Conservation (phyloP, 1,284 basidiomycete species). For the Cerrena zonata region DNA sequence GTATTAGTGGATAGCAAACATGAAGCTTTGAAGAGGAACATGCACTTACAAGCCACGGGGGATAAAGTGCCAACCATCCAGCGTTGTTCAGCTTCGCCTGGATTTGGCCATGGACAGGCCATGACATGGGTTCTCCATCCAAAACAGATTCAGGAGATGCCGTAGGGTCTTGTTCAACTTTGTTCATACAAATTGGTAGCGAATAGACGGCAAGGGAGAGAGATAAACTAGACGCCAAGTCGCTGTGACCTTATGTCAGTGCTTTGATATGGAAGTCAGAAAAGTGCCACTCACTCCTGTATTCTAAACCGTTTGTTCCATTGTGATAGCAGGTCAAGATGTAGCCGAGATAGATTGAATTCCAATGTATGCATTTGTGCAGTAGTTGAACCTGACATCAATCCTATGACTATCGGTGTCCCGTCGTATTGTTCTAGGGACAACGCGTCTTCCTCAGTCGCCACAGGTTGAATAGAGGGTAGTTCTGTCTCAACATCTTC, state of each 20-base stretch:
- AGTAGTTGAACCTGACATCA: not conserved
- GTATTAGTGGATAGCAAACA: not conserved
- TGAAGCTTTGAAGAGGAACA: not conserved
- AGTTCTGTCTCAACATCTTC: not conserved
- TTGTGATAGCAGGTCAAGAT: too few species aligned
- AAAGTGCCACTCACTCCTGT: not conserved
- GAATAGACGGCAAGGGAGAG: not conserved
- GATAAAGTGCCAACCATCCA: not conserved
- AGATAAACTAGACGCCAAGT: not conserved
- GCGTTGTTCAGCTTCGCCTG: not conserved
- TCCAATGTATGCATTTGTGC: not conserved
- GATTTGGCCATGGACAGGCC: not conserved
- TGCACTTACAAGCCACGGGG: not conserved
- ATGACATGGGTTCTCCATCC: not conserved
- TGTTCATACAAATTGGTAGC: not conserved
- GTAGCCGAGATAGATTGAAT: not conserved
- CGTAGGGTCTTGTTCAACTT: not conserved
- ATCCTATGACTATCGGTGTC: not conserved
- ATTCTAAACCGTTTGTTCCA: not conserved
- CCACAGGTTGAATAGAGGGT: not conserved
- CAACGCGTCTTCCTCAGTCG: not conserved
- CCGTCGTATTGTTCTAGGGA: not conserved
- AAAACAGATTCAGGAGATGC: not conserved
- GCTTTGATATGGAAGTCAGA: not conserved
- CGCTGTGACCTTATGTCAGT: not conserved